phyloP scores from a whole-genome alignment of 306 rosid genomes.

The Fragaria iinumae region DNA sequence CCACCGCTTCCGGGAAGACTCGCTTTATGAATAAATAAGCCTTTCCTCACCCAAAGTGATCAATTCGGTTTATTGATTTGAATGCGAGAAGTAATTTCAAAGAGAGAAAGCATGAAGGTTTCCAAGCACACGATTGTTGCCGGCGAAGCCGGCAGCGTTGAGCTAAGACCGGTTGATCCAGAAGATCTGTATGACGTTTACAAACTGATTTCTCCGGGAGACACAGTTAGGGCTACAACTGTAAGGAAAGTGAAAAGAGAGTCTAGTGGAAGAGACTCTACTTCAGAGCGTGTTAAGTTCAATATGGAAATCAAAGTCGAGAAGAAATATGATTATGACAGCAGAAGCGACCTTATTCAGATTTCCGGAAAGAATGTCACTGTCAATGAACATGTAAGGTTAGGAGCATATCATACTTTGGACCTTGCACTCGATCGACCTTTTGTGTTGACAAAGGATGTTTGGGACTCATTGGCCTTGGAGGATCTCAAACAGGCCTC shows the following conservation, averaged over 20 bases:
- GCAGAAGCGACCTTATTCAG: slow-evolving; percentile 67
- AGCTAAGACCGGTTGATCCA: slow-evolving; percentile 86
- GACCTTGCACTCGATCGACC: slow-evolving; percentile 92
- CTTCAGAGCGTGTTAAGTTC: slow-evolving; percentile 71
- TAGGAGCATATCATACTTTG: slow-evolving; percentile 91
- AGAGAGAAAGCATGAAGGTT: background rate
- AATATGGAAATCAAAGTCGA: slow-evolving; percentile 82
- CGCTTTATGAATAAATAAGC: background rate
- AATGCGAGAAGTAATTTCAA: background rate
- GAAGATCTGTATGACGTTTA: slow-evolving; percentile 87
- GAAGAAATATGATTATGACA: slow-evolving; percentile 86
- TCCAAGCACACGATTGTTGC: slow-evolving; percentile 16
- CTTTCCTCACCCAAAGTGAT: background rate
- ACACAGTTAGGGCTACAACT: slow-evolving; percentile 74
- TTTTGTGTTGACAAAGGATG: slow-evolving; percentile 87
- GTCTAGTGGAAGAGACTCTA: slow-evolving; percentile 62
- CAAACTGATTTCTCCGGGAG: slow-evolving; percentile 88
- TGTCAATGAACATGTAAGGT: slow-evolving; percentile 84
- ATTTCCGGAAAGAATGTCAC: slow-evolving; percentile 75
- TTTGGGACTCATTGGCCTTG: slow-evolving; percentile 86
- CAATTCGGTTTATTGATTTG: background rate
- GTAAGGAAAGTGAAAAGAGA: slow-evolving; percentile 90
- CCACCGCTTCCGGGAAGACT: background rate
- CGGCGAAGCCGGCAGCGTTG: slow-evolving; percentile 85
- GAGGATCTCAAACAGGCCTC: slow-evolving; percentile 81